These are phyloP conservation scores for Hypomontagnella monticulosa DNA, from an alignment of 495 filamentous ascomycete species.

Conservation along the genomic window DNA sequence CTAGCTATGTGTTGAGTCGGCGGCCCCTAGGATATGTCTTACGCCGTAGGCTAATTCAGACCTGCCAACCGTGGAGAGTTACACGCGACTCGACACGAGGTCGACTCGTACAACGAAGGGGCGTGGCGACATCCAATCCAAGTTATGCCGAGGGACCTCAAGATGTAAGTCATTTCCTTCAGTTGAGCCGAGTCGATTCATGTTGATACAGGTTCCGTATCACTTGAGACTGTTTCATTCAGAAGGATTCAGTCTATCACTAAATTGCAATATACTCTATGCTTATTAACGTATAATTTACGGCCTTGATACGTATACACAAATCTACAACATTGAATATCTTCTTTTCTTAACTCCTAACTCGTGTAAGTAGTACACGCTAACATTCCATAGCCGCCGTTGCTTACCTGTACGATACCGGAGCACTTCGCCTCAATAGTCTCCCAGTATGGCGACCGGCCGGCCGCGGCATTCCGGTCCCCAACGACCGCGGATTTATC, in stretches of 20 bases:
- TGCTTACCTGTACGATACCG: conserved; percentile 79
- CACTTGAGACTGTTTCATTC: neutral
- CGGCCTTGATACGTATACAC: no score
- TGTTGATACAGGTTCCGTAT: neutral
- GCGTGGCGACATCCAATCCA: conserved; percentile 29
- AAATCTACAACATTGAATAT: neutral
- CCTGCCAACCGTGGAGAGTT: neutral
- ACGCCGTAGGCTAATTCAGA: neutral
- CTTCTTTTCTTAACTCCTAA: neutral
- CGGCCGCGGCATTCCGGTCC: conserved; percentile 63
- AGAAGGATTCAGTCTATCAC: neutral
- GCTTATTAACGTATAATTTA: no score
- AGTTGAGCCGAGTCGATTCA: neutral
- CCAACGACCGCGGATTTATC: conserved; percentile 40
- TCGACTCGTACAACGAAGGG: conserved; percentile 22
- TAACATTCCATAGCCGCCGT: conserved; percentile 67
- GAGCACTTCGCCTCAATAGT: conserved; percentile 82
- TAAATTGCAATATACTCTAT: no score
- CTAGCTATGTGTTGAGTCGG: neutral
- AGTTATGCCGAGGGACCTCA: conserved; percentile 43
- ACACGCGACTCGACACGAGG: neutral
- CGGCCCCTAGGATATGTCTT: neutral
- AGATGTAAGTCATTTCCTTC: conserved; percentile 41
- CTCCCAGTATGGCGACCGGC: conserved; percentile 74
- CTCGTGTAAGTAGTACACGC: neutral